phyloP scores from a whole-genome alignment of 345 rosid genomes.

The Dovyalis caffra region DNA sequence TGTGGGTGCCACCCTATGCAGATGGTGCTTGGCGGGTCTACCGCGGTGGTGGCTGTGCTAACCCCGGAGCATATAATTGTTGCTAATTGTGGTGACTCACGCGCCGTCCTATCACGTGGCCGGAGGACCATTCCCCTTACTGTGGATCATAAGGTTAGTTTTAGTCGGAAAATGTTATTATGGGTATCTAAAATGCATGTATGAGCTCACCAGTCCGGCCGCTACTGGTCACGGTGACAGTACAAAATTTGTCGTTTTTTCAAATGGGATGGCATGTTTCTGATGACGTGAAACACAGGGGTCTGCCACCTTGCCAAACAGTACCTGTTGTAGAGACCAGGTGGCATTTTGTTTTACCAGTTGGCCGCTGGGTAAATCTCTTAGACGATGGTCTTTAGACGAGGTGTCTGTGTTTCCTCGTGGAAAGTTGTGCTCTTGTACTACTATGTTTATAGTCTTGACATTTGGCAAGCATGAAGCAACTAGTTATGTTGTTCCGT shows the following conservation, averaged over 20 bases:
- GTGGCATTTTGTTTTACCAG: background rate
- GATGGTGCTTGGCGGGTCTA: slow-evolving; percentile 47
- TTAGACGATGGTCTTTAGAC: background rate
- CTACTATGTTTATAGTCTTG: background rate
- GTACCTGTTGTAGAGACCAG: background rate
- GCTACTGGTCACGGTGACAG: background rate
- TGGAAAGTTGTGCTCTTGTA: background rate
- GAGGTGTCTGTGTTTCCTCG: background rate
- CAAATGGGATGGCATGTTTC: background rate
- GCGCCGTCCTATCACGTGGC: slow-evolving; percentile 59
- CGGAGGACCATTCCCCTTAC: slow-evolving; percentile 50
- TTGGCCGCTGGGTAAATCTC: background rate
- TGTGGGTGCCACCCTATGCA: slow-evolving; percentile 43
- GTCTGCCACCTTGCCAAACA: background rate
- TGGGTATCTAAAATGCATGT: background rate
- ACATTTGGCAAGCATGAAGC: background rate
- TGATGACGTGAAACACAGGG: background rate
- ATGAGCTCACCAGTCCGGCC: background rate
- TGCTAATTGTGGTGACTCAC: slow-evolving; percentile 69
- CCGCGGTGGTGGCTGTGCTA: slow-evolving; percentile 48
- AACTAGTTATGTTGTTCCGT: background rate
- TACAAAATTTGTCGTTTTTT: too few species aligned
- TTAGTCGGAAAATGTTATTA: background rate
- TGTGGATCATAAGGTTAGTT: slow-evolving; percentile 56
- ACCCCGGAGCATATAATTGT: slow-evolving; percentile 41